phyloP scores from a whole-genome alignment of 345 rosid genomes.

The Sisymbrium irio region DNA sequence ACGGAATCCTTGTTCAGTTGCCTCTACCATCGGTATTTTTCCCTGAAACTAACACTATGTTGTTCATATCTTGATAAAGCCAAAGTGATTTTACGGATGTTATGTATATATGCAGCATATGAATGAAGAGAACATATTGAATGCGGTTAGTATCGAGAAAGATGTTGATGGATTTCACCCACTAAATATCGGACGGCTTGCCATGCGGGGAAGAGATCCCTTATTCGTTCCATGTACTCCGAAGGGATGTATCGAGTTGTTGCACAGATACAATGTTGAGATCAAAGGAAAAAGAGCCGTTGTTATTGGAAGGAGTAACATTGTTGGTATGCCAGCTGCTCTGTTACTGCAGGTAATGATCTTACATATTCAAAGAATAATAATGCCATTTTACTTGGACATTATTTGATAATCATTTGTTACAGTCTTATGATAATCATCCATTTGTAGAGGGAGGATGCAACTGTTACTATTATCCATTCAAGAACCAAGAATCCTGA shows the following conservation, averaged over 20 bases:
- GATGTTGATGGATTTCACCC: background rate
- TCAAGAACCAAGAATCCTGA: background rate
- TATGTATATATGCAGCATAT: background rate
- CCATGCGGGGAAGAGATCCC: background rate
- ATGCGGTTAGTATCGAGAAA: slow-evolving; percentile 4
- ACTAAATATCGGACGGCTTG: background rate
- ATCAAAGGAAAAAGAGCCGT: background rate
- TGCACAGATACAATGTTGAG: background rate
- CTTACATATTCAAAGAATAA: background rate
- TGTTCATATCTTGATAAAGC: background rate
- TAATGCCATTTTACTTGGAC: background rate
- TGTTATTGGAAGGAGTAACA: background rate
- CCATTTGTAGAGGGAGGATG: slow-evolving; percentile 6
- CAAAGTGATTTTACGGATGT: background rate
- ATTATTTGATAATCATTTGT: background rate
- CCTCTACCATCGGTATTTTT: background rate
- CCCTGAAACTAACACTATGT: background rate
- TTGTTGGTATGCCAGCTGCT: slow-evolving; percentile 2
- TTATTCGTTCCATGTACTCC: background rate
- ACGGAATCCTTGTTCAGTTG: background rate
- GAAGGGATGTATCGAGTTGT: background rate
- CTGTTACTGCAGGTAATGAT: background rate
- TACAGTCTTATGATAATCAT: too few relatives aligned
- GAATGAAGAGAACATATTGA: slow-evolving; percentile 3
- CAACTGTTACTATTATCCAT: background rate